A percentile compares a stretch with the other conserved stretches of the same genome.
Evolutionary conservation across 257 asterid genomes (phyloP).

Genomic region (Rehmannia glutinosa): DNA sequence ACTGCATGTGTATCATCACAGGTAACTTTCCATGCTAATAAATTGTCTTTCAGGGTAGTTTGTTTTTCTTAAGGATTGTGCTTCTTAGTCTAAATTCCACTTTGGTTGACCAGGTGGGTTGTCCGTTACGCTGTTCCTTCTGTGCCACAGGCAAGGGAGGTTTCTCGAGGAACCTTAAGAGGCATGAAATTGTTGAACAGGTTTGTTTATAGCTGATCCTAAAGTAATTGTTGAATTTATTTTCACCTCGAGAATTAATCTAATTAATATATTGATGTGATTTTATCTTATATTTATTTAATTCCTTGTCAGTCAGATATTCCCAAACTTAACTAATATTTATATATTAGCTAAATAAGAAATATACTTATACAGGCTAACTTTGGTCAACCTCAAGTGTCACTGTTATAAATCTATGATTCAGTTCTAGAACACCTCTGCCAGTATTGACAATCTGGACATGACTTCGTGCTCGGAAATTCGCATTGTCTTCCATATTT

Average conservation of each 20-base stretch:
- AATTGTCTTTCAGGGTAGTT: neutral
- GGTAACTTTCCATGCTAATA: conserved; percentile 35
- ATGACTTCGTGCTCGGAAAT: neutral
- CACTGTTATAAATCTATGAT: neutral
- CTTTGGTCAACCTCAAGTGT: neutral
- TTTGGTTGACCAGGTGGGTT: conserved; percentile 71
- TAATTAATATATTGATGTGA: no score
- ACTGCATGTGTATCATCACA: conserved; percentile 98
- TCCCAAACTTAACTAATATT: no score
- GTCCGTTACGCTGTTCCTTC: conserved; percentile 89
- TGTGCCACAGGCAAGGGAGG: conserved; percentile 99
- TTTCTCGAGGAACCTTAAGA: conserved; percentile 84
- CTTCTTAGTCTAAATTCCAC: conserved; percentile 7
- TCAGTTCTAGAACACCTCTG: no score
- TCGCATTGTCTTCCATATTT: neutral
- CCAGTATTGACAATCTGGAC: neutral
- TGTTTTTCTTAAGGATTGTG: conserved; percentile 6
- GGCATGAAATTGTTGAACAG: conserved; percentile 96
- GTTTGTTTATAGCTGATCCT: conserved; percentile 26
- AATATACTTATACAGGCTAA: no score
- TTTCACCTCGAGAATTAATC: no score
- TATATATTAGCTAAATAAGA: no score
- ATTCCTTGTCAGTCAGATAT: no score
- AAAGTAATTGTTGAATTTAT: neutral
- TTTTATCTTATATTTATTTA: no score